Conservation (phyloP, 345 rosid species). For the Orychophragmus violaceus region DNA sequence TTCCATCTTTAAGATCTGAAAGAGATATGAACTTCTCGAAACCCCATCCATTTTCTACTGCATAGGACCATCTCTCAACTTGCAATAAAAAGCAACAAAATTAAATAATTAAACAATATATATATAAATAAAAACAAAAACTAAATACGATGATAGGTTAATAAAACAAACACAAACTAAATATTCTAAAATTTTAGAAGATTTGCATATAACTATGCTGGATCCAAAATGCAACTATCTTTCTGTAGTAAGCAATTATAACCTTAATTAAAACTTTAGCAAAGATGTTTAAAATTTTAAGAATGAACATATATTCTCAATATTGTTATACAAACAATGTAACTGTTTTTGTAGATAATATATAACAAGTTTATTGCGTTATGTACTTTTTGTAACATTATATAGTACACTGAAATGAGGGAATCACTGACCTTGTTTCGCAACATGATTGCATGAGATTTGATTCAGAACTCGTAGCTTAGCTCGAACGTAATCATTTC, state of each 20-base stretch:
- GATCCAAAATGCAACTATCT: not conserved
- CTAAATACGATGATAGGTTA: not conserved
- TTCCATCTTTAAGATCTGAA: conserved; percentile 4
- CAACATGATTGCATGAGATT: not conserved
- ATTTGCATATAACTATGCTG: not conserved
- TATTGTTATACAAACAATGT: not conserved
- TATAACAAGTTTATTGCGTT: not conserved
- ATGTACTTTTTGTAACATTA: not conserved
- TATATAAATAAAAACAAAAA: not conserved
- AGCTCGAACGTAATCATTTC: conserved; percentile 9
- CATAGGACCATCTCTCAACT: conserved; percentile 17
- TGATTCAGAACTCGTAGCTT: conserved; percentile 6
- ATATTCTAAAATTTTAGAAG: not conserved
- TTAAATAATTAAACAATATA: not conserved
- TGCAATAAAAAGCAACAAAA: not conserved
- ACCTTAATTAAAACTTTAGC: not conserved
- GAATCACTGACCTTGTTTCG: conserved; percentile 10
- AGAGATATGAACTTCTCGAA: conserved; percentile 9
- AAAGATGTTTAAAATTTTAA: not conserved
- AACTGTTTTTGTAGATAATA: not conserved
- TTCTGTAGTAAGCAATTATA: not conserved
- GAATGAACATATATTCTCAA: not conserved
- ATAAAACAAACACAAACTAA: not conserved
- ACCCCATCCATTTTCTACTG: conserved; percentile 20
- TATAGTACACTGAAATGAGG: not conserved